Evolutionary conservation across 129 eudicot species (phyloP).

Genomic region (Heracleum sosnowskyi): DNA sequence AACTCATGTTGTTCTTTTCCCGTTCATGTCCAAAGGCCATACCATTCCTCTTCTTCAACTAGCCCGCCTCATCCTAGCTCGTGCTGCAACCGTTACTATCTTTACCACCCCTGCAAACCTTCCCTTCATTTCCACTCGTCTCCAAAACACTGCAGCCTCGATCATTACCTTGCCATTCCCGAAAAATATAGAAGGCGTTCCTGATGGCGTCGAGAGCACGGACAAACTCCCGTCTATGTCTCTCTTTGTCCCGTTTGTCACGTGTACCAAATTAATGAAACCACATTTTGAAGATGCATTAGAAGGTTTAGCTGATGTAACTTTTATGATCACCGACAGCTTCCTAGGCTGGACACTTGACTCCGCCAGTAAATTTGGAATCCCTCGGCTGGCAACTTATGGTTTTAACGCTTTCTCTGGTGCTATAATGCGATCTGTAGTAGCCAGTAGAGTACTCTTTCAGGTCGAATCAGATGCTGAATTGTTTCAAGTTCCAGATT

Average conservation of each 20-base stretch:
- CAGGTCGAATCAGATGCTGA: conserved; percentile 39
- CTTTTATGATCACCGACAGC: conserved; percentile 49
- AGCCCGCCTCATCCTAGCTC: conserved; percentile 35
- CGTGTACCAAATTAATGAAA: conserved; percentile 40
- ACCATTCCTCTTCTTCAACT: conserved; percentile 63
- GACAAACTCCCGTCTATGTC: conserved; percentile 70
- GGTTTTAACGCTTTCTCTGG: conserved; percentile 41
- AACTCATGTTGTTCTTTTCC: conserved; percentile 46
- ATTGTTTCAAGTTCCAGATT: conserved; percentile 22
- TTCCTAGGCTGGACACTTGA: conserved; percentile 63
- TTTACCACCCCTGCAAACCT: conserved; percentile 63
- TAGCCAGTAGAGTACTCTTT: not conserved
- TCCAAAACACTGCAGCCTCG: conserved; percentile 11
- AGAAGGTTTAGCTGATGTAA: conserved; percentile 18
- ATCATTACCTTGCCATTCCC: conserved; percentile 49
- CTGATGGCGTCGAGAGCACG: conserved; percentile 58
- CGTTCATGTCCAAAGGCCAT: conserved; percentile 90
- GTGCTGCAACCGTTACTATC: conserved; percentile 34
- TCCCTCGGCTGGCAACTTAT: conserved; percentile 45
- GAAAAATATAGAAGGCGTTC: conserved; percentile 26
- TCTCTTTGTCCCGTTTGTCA: conserved; percentile 40
- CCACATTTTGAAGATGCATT: conserved; percentile 47
- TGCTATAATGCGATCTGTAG: not conserved
- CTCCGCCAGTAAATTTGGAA: conserved; percentile 42
- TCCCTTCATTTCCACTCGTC: conserved; percentile 43